These are phyloP conservation scores for Clitoria ternatea DNA, from an alignment of 306 rosid genomes.

Conservation along the genomic window DNA sequence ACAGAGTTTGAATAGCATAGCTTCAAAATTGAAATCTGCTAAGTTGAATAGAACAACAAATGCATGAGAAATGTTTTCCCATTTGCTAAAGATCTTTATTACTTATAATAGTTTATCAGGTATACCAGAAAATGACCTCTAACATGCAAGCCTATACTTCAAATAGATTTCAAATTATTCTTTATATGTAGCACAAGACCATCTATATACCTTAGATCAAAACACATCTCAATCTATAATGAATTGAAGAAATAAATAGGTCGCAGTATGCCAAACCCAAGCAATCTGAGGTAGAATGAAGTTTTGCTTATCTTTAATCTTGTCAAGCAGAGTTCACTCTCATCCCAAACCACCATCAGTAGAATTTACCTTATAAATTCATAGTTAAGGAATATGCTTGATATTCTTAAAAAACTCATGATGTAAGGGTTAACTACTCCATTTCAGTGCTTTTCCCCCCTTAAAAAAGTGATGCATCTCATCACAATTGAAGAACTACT, in stretches of 20 bases:
- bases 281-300: background rate
- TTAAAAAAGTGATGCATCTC: background rate
- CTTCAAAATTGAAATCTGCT: background rate
- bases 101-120: background rate
- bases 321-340: background rate
- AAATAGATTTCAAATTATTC: background rate
- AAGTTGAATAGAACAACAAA: conserved; percentile 4
- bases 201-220: background rate
- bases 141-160: background rate
- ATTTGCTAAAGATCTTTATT: background rate
- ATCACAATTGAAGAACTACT: background rate
- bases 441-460: background rate
- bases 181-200: background rate
- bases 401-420: background rate
- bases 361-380: background rate
- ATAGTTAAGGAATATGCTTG: background rate
- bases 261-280: background rate
- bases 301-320: background rate
- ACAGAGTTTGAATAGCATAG: background rate
- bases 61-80: conserved; percentile 8
- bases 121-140: background rate
- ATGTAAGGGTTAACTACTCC: background rate
- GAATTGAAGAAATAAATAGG: background rate
- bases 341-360: background rate
- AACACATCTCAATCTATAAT: background rate